Evolutionary conservation across 371 early-diverging fungal species (phyloP), one percentile per base, ranked within the genome.

Genomic region (Saksenaea oblongispora): DNA sequence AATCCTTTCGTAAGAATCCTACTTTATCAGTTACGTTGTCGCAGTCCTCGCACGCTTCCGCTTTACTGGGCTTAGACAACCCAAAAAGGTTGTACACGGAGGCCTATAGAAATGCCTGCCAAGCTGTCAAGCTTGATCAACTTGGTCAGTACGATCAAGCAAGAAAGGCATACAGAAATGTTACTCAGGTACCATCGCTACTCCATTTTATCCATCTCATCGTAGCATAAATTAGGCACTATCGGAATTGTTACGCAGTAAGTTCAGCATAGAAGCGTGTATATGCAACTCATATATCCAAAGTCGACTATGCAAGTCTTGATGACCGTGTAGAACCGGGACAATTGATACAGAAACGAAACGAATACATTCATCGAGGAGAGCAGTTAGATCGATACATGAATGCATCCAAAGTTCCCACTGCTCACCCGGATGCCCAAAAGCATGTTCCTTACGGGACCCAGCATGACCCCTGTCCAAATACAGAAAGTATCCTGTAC

Each of bases 71-170:
- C 24, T 22, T 2, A 10, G 18, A 47, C 3, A 17, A 22, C 24
- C 51, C 51, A 14, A 31, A 59, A 47, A 59, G 58, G 11, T 62
- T 83, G 14, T 86, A 86, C 58, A 36, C 66, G 11, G 80, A 79
- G 54, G 83, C 86, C 8, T 86, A 81, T 57, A 59, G 59, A 1
- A 58, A 70, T 11, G 85, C 87, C 9, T 69, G 78, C 15, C 68
- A 74, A 14, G 87, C 87, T 51, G 82, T 87, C 57, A 71, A 77
- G 56, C 69, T 74, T 44, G 87, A 87, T 67, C 59, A 60, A 1
- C 65, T 64, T 36, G 84, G 84, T 3, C 73, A 72, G 55, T 80
- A 74, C 59, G 70, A 64, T 28, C 70, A 80, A 47, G 87, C 87
- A 8, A 66, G 68, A 17, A 59, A 79, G 7, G 72, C 75, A 10